phyloP scores from a whole-genome alignment of 1,284 basidiomycete genomes.

The Pascua sp. region DNA sequence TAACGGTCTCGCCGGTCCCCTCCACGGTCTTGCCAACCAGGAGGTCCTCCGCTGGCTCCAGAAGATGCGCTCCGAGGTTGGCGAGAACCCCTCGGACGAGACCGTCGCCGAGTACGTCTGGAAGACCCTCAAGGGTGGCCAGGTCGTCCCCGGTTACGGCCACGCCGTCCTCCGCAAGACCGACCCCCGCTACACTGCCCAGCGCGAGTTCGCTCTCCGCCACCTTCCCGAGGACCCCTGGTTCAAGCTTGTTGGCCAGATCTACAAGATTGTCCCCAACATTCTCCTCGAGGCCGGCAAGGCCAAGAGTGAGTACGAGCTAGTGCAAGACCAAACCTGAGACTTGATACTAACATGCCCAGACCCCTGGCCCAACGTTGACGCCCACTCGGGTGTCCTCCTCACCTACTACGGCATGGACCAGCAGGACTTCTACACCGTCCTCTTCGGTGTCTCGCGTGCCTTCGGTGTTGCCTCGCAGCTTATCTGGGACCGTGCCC shows the following conservation, averaged over 20 bases:
- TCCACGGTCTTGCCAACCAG: slow-evolving; percentile 92
- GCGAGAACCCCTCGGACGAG: slow-evolving; percentile 74
- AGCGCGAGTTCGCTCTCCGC: slow-evolving; percentile 88
- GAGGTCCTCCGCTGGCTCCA: slow-evolving; percentile 84
- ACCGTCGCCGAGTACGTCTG: slow-evolving; percentile 89
- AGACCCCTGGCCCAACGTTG: slow-evolving; percentile 71
- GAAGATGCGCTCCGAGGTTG: slow-evolving; percentile 83
- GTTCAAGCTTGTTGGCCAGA: slow-evolving; percentile 89
- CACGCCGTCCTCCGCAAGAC: slow-evolving; percentile 97
- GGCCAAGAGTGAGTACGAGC: slow-evolving; percentile 62
- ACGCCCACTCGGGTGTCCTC: slow-evolving; percentile 93
- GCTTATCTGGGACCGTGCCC: slow-evolving; percentile 91
- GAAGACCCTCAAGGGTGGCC: slow-evolving; percentile 83
- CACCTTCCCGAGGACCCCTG: slow-evolving; percentile 80
- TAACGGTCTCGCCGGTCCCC: slow-evolving; percentile 93
- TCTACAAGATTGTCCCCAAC: slow-evolving; percentile 88
- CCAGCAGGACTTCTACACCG: slow-evolving; percentile 92
- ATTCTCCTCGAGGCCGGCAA: slow-evolving; percentile 92
- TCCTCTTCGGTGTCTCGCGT: slow-evolving; percentile 93
- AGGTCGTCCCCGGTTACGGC: slow-evolving; percentile 91
- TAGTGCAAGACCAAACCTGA: no score
- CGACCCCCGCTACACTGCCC: slow-evolving; percentile 94
- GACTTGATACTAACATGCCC: slow-evolving; percentile 2
- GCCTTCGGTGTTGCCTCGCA: slow-evolving; percentile 86
- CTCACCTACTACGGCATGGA: slow-evolving; percentile 72